Evolutionary conservation across 352 stramenopile genomes (phyloP).

Genomic region (Thalassiosira livingstoniorum): DNA sequence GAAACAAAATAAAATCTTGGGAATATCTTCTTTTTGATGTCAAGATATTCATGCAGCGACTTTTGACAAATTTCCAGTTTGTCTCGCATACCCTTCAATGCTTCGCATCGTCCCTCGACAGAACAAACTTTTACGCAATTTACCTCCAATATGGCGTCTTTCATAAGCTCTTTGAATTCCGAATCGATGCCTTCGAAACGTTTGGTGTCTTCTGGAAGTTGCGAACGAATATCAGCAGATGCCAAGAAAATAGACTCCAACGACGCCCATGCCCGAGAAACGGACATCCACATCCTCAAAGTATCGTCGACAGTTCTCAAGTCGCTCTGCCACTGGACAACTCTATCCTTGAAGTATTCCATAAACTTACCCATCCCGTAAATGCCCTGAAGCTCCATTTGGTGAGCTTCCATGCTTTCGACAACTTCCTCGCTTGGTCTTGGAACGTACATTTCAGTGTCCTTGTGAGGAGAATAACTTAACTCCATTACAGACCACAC

Average conservation of each 20-base stretch:
- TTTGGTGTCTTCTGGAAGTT: slow-evolving; percentile 92
- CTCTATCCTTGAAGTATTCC: slow-evolving; percentile 94
- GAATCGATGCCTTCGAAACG: slow-evolving; percentile 88
- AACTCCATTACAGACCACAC: slow-evolving; percentile 91
- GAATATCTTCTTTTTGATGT: slow-evolving; percentile 96
- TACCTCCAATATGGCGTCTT: slow-evolving; percentile 79
- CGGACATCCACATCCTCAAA: slow-evolving; percentile 89
- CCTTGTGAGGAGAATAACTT: slow-evolving; percentile 92
- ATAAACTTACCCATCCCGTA: slow-evolving; percentile 96
- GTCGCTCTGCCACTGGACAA: slow-evolving; percentile 92
- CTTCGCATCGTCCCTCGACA: slow-evolving; percentile 87
- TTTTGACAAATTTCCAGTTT: slow-evolving; percentile 96
- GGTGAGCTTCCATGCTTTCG: slow-evolving; percentile 94
- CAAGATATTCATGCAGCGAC: slow-evolving; percentile 94
- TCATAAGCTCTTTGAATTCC: slow-evolving; percentile 88
- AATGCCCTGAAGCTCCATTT: slow-evolving; percentile 95
- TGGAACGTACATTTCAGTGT: slow-evolving; percentile 90
- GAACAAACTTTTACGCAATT: slow-evolving; percentile 84
- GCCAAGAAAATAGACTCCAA: slow-evolving; percentile 95
- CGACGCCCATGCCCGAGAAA: slow-evolving; percentile 92
- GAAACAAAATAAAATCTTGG: slow-evolving; percentile 97
- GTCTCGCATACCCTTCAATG: slow-evolving; percentile 88
- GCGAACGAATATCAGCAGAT: slow-evolving; percentile 91
- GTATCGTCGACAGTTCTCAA: slow-evolving; percentile 93
- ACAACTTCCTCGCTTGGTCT: slow-evolving; percentile 92